Base-by-base conservation (phyloP, 2,329 filamentous ascomycete genomes). In the Zasmidium cellare region DNA sequence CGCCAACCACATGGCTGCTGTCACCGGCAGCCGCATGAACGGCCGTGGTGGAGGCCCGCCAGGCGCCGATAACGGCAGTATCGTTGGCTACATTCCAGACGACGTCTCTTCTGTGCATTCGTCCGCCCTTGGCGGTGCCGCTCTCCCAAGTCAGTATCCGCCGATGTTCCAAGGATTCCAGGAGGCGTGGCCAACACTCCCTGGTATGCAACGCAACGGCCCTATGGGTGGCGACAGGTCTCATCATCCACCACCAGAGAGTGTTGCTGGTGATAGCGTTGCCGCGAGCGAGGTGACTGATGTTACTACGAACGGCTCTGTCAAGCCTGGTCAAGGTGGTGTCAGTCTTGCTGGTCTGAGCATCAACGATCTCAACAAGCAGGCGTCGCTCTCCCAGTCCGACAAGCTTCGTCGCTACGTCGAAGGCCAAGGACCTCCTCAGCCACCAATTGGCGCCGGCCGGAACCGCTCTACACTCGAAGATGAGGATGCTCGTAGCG, bases 81-180 rank as follows among this genome's bases (percentile, higher is more conserved):
- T 97, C 72, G 83, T 97, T 67, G 94, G 93, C 16, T 97, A 96
- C 73, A 96, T 99, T 60, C 91, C 93, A 1, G 94, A 99, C 69
- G 94, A 99, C 74, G 92, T 96, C 44, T 97, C 93, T 9, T 97
- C 92, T 1, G 89, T 99, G 47, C 93, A 97, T 75, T 97, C 93
- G 38, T 96, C 92, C 46, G 88, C 92, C 1, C 85, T 97, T 52
- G 92, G 92, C 55, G 92, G 92, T 38, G 89, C 90, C 35, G 60
- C 69, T 18, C 60, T 70, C 35, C 82, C 87, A 53, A 87, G 88
- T 49, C 90, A 91, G 22, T 97, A 93, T 73, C 94, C 94, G 16
- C 89, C 90, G 18, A 96, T 97, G 89, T 99, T 99, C 76, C 92
- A 91, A 56, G 90, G 88, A 73, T 97, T 99, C 77, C 87, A 89